phyloP scores from a whole-genome alignment of 2,329 filamentous ascomycete species.

The Fusarium sp. region DNA sequence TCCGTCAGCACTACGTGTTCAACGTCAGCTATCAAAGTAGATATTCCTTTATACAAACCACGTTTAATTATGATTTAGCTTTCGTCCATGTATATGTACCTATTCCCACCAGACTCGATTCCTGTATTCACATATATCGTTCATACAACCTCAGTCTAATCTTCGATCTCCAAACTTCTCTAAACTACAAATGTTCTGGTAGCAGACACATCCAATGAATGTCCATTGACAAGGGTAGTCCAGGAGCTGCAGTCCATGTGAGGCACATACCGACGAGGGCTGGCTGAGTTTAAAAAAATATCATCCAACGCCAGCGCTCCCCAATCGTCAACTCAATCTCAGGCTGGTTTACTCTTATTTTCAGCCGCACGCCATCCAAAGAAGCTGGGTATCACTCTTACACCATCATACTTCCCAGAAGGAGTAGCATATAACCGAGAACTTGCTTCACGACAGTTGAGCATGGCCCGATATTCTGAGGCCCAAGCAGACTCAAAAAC shows the following conservation, averaged over 20 bases:
- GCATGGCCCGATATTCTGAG: neutral
- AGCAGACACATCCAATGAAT: neutral
- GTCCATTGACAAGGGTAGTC: constrained; percentile 5
- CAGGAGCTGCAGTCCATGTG: constrained; percentile 17
- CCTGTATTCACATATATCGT: neutral
- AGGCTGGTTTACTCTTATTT: neutral
- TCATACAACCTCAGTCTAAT: neutral
- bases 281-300: neutral
- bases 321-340: neutral
- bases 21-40: neutral
- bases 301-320: neutral
- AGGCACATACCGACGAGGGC: constrained; percentile 18
- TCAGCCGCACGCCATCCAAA: neutral
- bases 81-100: neutral
- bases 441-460: neutral
- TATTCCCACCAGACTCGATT: neutral
- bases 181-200: neutral
- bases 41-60: neutral
- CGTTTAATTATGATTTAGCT: neutral
- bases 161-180: neutral
- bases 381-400: neutral
- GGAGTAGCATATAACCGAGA: neutral
- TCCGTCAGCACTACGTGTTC: neutral
- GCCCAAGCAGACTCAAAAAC: neutral
- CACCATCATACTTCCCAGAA: neutral